Base-by-base conservation (phyloP, 805 yeast genomes). In the Saccharomycopsis lassenensis region DNA sequence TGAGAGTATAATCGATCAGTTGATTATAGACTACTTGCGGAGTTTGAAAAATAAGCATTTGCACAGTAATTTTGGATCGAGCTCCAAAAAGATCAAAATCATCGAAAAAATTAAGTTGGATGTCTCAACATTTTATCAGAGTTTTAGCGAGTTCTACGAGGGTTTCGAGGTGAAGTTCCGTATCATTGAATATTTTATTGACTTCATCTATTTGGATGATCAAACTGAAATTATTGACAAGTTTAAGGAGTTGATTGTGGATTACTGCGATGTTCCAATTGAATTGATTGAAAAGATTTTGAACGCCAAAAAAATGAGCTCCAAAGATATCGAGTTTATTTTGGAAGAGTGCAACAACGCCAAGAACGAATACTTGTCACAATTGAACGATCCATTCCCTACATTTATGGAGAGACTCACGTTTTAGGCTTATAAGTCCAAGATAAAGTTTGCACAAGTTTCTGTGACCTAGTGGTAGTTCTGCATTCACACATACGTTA, bases 211-310 rank as follows among this genome's bases (percentile, higher is more conserved):
- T 5, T 55, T 69, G 27, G 52, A 68, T 47, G 56, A 59, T 2
- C 57, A 61, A 6, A 66, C 62, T n/a, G 70, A 66, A 22, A 59
- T 75, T 18, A 48, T 67, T n/a, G 62, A 52, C 19, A 63, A 70
- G 37, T 81, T 86, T 76, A 64, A 63, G 49, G 72, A 68, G 29
- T 69, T 81, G 25, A 59, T 85, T 35, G 61, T 62, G 8, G 69
- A 68, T 27, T 85, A 77, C 60, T 77, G 84, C 59, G 86, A 84
- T 52, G 76, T 87, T 40, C 86, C 94, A 0, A 58, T 77, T 5
- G 77, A 71, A 34, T 70, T 85, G 49, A 65, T 87, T 29, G 71
- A 69, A 30, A 75, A 76, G 10, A 67, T 85, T 28, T 63, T 86
- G 36, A 61, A 63, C 45, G 51, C 59, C 6, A 48, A 67, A 22